Base-by-base conservation (phyloP, 129 eudicot genomes). In the Centella asiatica region DNA sequence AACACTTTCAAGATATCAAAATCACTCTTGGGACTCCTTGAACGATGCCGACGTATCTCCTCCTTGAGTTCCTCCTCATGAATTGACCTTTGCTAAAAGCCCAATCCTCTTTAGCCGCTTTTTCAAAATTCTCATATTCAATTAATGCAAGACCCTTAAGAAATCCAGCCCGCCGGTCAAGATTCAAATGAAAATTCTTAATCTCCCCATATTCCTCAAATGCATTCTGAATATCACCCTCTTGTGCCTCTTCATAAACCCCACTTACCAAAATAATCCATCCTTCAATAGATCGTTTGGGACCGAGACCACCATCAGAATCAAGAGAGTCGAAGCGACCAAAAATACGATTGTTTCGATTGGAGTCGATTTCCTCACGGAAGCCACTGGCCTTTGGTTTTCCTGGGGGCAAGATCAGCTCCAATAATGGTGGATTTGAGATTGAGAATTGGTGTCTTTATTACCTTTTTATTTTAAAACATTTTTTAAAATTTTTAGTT, bases 171-270 rank as follows among this genome's bases (percentile, higher is more conserved):
- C 98, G 84, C 5, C 98, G 94, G 71, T 90, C 98, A 70, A 90
- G 94, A 80, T 90, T 90, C 80, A 90, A 69, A 76, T 90, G 98
- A 68, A 90, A 78, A 59, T 87, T 90, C 79, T 80, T 90, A 10
- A 90, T 84, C 77, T 87, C 87, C 62, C 98, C 98, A 77, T 70
- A 90, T 52, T 84, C 98, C 42, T 95, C 95, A 71, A 90, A 87
- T 42, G 79, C 75, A 84, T 87, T 86, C 31, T 76, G 95, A 39
- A 90, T 74, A 80, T 90, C 95, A 71, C 87, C 98, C 70, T 90
- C 98, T 74, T 87, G 95, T 28, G 98, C 95, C 84, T 90, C 98
- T 76, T 87, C 98, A 84, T 90, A 90, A 48, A 90, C 90, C 67
- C 98, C 98, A 46, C 94, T 90, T 24, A 90, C 95, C 42, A 90